Evolutionary conservation across 73 alveolate genomes (phyloP).

Genomic region (Paramecium sonneborni): DNA sequence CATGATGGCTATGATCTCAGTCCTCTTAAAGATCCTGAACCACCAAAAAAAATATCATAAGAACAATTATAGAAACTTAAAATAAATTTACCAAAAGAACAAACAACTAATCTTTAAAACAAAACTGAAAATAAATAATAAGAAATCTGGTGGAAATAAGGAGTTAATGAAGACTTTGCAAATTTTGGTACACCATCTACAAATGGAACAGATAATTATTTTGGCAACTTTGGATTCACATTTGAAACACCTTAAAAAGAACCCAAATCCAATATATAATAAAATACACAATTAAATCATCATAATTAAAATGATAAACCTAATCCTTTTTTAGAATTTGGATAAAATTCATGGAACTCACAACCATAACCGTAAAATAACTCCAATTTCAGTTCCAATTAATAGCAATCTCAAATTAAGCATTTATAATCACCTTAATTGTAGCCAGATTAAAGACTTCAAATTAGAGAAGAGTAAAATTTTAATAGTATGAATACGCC

Average conservation of each 20-base stretch:
- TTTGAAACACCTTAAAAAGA: background rate
- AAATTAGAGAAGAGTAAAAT: background rate
- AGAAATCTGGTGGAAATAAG: background rate
- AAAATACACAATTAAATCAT: background rate
- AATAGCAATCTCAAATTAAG: background rate
- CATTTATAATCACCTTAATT: background rate
- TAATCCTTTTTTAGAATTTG: background rate
- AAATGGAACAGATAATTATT: background rate
- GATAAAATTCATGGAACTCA: background rate
- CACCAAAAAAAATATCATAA: background rate
- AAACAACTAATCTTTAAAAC: background rate
- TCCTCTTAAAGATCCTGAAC: background rate
- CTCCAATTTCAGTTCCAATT: background rate
- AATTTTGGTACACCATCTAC: background rate
- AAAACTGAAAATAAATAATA: background rate
- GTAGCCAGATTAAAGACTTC: background rate
- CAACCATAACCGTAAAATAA: background rate
- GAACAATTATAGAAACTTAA: background rate
- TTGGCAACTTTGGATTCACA: constrained; percentile 17
- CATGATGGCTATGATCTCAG: background rate
- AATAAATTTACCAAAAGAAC: background rate
- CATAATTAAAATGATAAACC: background rate
- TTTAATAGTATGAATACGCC: background rate
- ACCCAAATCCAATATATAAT: background rate
- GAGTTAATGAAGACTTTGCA: background rate